Evolutionary conservation across 148 eudicot genomes (phyloP).

Genomic region (Silene latifolia): DNA sequence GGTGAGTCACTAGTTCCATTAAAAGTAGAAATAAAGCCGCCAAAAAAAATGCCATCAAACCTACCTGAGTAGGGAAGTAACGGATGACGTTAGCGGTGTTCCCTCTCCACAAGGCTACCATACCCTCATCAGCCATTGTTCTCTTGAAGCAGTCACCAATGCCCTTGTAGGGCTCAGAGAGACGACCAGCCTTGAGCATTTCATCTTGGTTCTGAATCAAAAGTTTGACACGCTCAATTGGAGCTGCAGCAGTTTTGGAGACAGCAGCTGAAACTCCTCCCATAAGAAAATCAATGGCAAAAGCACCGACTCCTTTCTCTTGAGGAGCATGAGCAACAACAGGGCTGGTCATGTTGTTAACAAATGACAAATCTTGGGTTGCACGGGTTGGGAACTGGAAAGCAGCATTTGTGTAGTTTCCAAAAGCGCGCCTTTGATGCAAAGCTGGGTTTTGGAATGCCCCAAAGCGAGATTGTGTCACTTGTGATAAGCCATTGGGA

Average conservation of each 20-base stretch:
- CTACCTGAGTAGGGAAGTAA: constrained; percentile 87
- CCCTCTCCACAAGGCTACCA: constrained; percentile 70
- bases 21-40: neutral
- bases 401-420: constrained; percentile 47
- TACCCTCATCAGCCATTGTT: constrained; percentile 60
- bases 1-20: too few relatives aligned
- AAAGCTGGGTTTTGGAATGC: constrained; percentile 41
- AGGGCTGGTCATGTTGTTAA: constrained; percentile 38
- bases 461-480: constrained; percentile 36
- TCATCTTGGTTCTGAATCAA: constrained; percentile 90
- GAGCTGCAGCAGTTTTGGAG: constrained; percentile 86
- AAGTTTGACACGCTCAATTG: constrained; percentile 82
- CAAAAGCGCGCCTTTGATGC: constrained; percentile 40
- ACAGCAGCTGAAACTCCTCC: constrained; percentile 90
- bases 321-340: constrained; percentile 66
- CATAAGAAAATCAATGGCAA: constrained; percentile 76
- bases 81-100: constrained; percentile 81
- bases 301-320: constrained; percentile 55
- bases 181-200: constrained; percentile 72
- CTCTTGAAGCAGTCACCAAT: constrained; percentile 72
- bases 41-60: neutral
- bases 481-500: constrained; percentile 41
- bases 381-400: constrained; percentile 45
- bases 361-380: constrained; percentile 44
- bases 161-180: constrained; percentile 74